Evolutionary conservation across 1,139 yeast species (phyloP), one percentile per base, ranked within the genome.

Genomic region (Saccharomyces hybrid): DNA sequence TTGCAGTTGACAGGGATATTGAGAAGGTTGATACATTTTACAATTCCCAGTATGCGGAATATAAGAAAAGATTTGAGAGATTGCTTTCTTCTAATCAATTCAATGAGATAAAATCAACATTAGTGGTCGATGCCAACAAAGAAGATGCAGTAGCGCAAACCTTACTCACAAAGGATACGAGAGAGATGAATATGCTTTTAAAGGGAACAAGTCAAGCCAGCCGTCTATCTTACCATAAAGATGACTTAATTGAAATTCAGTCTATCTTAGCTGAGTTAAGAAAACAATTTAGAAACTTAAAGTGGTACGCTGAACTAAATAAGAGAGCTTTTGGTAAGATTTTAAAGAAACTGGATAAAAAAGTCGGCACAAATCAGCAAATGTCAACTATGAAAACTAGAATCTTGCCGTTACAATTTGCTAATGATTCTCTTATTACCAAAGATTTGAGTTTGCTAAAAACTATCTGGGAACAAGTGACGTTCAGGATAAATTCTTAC

Each of bases 241-340:
- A 87, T 56, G 96, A 89, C 62, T 71, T 85, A 46, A 91, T 87
- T 57, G 98, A 93, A 66, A 76, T 90, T 49, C 77, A 87, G 52
- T 83, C 83, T 28, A 86, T 89, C 27, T 73, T 91, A 49, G 75
- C 89, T 41, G 97, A 90, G 67, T 75, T 90, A 55, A 78, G 96
- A 52, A 78, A 86, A n/a, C 81, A 83, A 58, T 81, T 87, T 59
- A 78, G 97, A 56, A 90, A 90, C 70, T 75, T 93, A 67, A 85
- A 85, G 68, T 91, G 98, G 97, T 93, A 82, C 69, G 95, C 96
- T 16, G 98, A 91, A 64, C 80, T 91, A 64, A 93, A 93, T 73
- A 89, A 87, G 68, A 84, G 93, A 58, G 99, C 97, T 0, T 87
- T 90, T 65, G 79, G 83, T 55, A 93, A 93, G 74, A 93, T 93